These are phyloP conservation scores for Trichoderma oligosporum DNA, from an alignment of 2,329 filamentous ascomycete genomes.

Conservation along the genomic window DNA sequence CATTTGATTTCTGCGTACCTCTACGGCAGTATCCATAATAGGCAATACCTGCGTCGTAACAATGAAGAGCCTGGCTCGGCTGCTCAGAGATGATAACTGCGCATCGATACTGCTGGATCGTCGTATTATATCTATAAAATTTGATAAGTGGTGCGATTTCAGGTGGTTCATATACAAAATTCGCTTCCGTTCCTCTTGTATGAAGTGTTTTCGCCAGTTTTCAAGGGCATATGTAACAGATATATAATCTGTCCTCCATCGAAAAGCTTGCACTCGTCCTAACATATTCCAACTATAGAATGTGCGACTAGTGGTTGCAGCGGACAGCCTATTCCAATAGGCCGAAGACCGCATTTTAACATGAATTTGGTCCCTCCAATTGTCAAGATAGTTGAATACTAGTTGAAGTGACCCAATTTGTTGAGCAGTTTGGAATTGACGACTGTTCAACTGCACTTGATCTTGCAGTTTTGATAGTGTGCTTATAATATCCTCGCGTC, in stretches of 20 bases:
- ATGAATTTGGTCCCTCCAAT: conserved; percentile 34
- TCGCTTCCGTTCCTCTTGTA: conserved; percentile 24
- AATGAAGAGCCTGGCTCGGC: conserved; percentile 33
- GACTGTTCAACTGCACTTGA: conserved; percentile 2
- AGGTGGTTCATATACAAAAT: conserved; percentile 13
- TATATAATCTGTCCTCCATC: conserved; percentile 34
- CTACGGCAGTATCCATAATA: conserved; percentile 27
- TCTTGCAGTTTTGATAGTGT: conserved; percentile 27
- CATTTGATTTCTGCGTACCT: conserved; percentile 27
- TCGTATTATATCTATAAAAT: conserved; percentile 20
- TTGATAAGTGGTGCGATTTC: conserved; percentile 21
- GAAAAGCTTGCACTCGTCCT: conserved; percentile 34
- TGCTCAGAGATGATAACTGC: conserved; percentile 24
- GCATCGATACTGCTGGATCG: conserved; percentile 18
- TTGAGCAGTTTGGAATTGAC: conserved; percentile 17
- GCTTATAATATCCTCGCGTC: conserved; percentile 19
- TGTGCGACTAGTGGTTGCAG: conserved; percentile 23
- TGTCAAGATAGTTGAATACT: conserved; percentile 27
- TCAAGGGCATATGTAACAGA: conserved; percentile 28
- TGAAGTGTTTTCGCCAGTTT: conserved; percentile 29
- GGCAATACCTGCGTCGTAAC: conserved; percentile 29
- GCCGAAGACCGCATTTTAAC: conserved; percentile 25
- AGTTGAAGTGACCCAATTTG: conserved; percentile 22
- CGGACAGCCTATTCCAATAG: conserved; percentile 24
- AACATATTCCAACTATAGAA: conserved; percentile 35